Evolutionary conservation across 495 filamentous ascomycete species (phyloP), one percentile per base, ranked within the genome.

Genomic region (Acidiella bohemica): DNA sequence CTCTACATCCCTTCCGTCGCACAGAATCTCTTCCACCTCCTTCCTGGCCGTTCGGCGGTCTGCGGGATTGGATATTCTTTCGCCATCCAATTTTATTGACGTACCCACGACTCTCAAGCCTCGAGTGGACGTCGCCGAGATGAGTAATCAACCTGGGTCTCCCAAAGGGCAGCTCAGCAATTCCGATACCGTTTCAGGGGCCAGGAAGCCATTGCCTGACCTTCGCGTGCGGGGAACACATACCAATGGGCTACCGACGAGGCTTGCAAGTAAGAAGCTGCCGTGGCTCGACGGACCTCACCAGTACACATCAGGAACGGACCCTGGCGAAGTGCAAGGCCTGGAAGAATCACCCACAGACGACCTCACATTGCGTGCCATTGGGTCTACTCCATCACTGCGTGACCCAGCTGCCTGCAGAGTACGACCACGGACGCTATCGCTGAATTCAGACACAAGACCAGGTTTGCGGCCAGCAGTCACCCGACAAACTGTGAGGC

Each of bases 241-340:
- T n/a, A n/a, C n/a, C n/a, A n/a, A n/a, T n/a, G n/a, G n/a, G n/a
- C n/a, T n/a, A n/a, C 31, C 20, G 5, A 4, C 22, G 14, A 19
- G 4, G 14, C 16, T 43, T 18, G 14, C 33, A 11, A 34, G 48
- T 24, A 51, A 47, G 43, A 46, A 42, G 28, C 39, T 51, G n/a
- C 48, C 48, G 9, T 51, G 48, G 48, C 43, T 51, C 19, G 43
- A 47, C 18, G 41, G 34, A 17, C 4, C 6, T 20, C 28, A 35
- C 2, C 30, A 17, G 21, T 11, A 5, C 7, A 28, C 30, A 13
- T 12, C 31, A 16, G 20, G 18, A 32, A n/a, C n/a, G n/a, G n/a
- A n/a, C n/a, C n/a, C n/a, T n/a, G n/a, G n/a, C n/a, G 22, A 23
- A 16, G 18, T n/a, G 17, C 24, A 28, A n/a, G n/a, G n/a, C n/a